phyloP scores from a whole-genome alignment of 2,329 filamentous ascomycete genomes.

The Colletotrichum noveboracense region DNA sequence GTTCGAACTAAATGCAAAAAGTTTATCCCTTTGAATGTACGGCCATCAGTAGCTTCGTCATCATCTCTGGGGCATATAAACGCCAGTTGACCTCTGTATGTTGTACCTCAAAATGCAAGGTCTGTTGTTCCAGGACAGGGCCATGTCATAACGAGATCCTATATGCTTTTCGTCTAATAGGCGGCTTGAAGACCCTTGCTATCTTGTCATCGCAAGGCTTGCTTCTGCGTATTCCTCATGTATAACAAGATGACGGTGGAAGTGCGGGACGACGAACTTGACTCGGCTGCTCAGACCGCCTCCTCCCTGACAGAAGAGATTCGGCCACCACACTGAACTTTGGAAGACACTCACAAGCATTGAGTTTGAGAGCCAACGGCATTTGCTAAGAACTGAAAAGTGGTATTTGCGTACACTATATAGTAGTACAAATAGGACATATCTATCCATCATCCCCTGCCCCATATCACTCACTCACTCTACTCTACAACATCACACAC shows the following conservation, averaged over 20 bases:
- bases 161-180: background rate
- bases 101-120: no score
- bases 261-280: rapidly evolving
- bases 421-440: background rate
- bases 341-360: background rate
- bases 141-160: background rate
- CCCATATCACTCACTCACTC: background rate
- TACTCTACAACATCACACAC: background rate
- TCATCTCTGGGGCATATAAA: no score
- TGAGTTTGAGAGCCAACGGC: no score
- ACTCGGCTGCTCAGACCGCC: background rate
- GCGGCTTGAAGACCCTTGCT: background rate
- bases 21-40: no score
- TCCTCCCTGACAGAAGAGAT: background rate
- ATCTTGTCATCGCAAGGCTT: background rate
- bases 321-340: rapidly evolving
- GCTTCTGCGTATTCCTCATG: background rate
- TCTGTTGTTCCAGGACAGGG: no score
- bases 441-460: background rate
- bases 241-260: rapidly evolving
- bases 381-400: background rate
- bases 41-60: no score
- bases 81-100: no score
- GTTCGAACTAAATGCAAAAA: no score
- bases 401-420: background rate